phyloP scores from a whole-genome alignment of 179 eudicot genomes.

The Pouteria campechiana region DNA sequence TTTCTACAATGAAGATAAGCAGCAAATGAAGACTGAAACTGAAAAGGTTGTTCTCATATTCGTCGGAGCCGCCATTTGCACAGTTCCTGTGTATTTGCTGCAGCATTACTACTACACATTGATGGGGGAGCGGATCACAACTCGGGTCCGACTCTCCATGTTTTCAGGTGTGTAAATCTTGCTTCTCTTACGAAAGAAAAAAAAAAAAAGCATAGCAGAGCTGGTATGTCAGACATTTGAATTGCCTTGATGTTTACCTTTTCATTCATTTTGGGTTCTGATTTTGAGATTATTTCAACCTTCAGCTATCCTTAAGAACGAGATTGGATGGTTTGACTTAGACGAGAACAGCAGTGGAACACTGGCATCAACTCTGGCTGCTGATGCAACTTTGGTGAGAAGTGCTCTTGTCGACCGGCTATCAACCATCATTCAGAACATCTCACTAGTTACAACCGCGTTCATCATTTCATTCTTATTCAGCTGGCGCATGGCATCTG shows the following conservation, averaged over 20 bases:
- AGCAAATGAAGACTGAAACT: slow-evolving; percentile 33
- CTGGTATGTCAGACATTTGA: too few species aligned
- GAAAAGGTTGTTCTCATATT: slow-evolving; percentile 23
- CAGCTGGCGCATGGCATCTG: slow-evolving; percentile 57
- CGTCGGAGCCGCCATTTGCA: slow-evolving; percentile 32
- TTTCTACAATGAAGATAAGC: slow-evolving; percentile 36
- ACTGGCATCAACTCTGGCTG: slow-evolving; percentile 45
- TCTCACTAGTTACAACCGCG: slow-evolving; percentile 41
- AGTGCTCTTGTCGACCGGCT: slow-evolving; percentile 57
- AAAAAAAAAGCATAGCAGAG: too few species aligned
- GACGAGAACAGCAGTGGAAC: slow-evolving; percentile 51
- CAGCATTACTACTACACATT: slow-evolving; percentile 51
- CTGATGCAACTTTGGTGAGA: slow-evolving; percentile 57
- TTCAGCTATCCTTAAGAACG: slow-evolving; percentile 54
- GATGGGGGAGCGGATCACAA: slow-evolving; percentile 65
- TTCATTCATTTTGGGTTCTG: not conserved
- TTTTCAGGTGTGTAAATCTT: slow-evolving; percentile 50
- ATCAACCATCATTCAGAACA: slow-evolving; percentile 50
- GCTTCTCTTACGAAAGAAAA: not conserved
- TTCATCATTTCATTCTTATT: slow-evolving; percentile 41
- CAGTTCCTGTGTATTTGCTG: slow-evolving; percentile 40
- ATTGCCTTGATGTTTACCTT: not conserved
- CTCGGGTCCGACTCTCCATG: slow-evolving; percentile 44
- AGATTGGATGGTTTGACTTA: slow-evolving; percentile 63
- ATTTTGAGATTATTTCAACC: not conserved